These are phyloP conservation scores for Hsuehochloa calcarea DNA, from an alignment of 176 grass and related monocot species.

Conservation along the genomic window DNA sequence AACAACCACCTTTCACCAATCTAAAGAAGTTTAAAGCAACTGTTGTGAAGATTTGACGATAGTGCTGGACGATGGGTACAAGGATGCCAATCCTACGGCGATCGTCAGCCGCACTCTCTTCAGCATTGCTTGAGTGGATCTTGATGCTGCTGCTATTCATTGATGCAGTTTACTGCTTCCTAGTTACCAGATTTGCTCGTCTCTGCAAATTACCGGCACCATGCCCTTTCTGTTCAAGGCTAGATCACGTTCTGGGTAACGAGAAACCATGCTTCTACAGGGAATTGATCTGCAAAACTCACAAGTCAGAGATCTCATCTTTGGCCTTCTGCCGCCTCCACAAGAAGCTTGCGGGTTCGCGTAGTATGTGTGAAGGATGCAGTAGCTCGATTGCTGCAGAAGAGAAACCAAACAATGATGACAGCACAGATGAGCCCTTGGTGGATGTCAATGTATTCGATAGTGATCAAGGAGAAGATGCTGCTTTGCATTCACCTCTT, in stretches of 20 bases:
- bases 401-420: constrained; percentile 7
- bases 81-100: constrained; percentile 28
- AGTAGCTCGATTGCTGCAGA: constrained; percentile 36
- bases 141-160: constrained; percentile 81
- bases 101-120: constrained; percentile 49
- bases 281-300: constrained; percentile 74
- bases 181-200: constrained; percentile 69
- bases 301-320: constrained; percentile 83
- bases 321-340: constrained; percentile 71
- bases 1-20: constrained; percentile 14
- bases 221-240: constrained; percentile 74
- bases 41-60: neutral
- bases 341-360: constrained; percentile 53
- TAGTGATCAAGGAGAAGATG: constrained; percentile 1
- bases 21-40: constrained; percentile 1
- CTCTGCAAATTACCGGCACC: constrained; percentile 65
- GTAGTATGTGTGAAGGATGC: constrained; percentile 64
- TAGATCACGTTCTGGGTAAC: constrained; percentile 72
- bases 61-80: constrained; percentile 33
- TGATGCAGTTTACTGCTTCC: constrained; percentile 60
- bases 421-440: neutral
- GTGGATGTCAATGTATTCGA: neutral
- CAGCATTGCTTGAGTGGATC: constrained; percentile 69
- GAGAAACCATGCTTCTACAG: constrained; percentile 77
- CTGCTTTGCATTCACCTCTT: constrained; percentile 3